Base-by-base conservation (phyloP, 2,329 filamentous ascomycete genomes). In the Nectriaceae sp. region DNA sequence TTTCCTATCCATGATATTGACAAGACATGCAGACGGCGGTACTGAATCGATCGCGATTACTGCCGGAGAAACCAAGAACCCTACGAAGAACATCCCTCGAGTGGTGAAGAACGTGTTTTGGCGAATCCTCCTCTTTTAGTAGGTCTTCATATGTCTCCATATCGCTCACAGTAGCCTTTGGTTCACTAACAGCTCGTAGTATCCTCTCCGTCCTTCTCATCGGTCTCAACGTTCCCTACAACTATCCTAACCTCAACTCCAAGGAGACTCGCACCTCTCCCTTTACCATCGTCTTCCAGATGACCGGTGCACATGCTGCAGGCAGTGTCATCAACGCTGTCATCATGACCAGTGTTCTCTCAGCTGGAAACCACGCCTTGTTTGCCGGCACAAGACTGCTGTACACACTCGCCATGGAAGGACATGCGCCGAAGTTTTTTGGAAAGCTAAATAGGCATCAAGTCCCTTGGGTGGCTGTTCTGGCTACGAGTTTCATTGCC, bases 31-130 rank as follows among this genome's bases (percentile, higher is more conserved):
- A 69, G 66, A 69, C 26, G 66, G 67, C 26, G 84, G 83, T 44
- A 85, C 82, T 3, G 83, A 86, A 64, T 81, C 77, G 26, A 84
- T 87, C 41, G 83, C 82, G 42, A 83, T 87, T 48, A 85, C 84
- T 0, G 83, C 83, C 1, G 83, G 83, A 37, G 84, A 87, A 64
- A 86, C 84, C 2, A 81, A 79, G 55, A 75, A 86, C 55, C 84
- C 84, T 0, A 74, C 79, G 16, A 76, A 75, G 53, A 85, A 76
- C 47, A 69, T 87, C 26, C 84, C 84, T 2, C 75, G 76, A 3
- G 84, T 85, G 3, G 80, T 87, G 39, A 81, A 81, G 55, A 85
- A 86, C 46, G 82, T 85, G 33, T 85, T 85, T 59, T 85, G 80
- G 80, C 77, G 83, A 4, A 83, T 83, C 44, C 52, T 82, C 3